A percentile compares a stretch with the other conserved stretches of the same genome.
Conservation (phyloP, 2,329 filamentous ascomycete species). For the Colletotrichum karsti region DNA sequence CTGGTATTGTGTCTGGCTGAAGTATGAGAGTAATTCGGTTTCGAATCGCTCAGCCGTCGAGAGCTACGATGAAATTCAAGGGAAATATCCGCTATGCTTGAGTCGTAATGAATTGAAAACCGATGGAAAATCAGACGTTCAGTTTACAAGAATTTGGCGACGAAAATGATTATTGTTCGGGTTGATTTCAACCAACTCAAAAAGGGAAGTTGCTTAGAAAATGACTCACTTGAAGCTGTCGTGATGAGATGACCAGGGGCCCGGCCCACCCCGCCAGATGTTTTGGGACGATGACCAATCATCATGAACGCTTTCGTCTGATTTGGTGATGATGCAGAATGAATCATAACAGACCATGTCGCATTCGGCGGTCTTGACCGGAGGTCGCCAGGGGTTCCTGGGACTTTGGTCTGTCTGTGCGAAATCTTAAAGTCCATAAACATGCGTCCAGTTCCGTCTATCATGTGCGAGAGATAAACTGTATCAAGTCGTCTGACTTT, state of each 20-base stretch:
- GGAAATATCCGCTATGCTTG: too few relatives aligned
- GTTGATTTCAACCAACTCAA: too few relatives aligned
- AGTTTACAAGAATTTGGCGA: too few relatives aligned
- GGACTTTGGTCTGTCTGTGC: background rate
- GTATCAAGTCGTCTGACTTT: too few relatives aligned
- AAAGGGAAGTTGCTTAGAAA: too few relatives aligned
- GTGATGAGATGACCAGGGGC: background rate
- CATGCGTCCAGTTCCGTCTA: background rate
- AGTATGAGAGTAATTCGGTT: too few relatives aligned
- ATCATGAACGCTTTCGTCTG: background rate
- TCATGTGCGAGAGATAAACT: background rate
- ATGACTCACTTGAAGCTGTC: background rate
- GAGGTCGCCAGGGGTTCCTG: background rate
- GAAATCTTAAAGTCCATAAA: background rate
- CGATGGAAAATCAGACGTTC: too few relatives aligned
- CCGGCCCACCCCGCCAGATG: background rate
- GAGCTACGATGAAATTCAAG: too few relatives aligned
- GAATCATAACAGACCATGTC: conserved; percentile 11
- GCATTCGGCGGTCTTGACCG: background rate
- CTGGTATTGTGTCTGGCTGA: too few relatives aligned
- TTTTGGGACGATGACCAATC: background rate
- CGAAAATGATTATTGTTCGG: too few relatives aligned
- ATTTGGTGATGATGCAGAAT: conserved; percentile 2
- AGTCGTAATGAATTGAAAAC: too few relatives aligned
- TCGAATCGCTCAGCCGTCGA: too few relatives aligned